Evolutionary conservation across 352 stramenopile genomes (phyloP), one percentile per base, ranked within the genome.

Genomic region (Phytophthora brassicae): DNA sequence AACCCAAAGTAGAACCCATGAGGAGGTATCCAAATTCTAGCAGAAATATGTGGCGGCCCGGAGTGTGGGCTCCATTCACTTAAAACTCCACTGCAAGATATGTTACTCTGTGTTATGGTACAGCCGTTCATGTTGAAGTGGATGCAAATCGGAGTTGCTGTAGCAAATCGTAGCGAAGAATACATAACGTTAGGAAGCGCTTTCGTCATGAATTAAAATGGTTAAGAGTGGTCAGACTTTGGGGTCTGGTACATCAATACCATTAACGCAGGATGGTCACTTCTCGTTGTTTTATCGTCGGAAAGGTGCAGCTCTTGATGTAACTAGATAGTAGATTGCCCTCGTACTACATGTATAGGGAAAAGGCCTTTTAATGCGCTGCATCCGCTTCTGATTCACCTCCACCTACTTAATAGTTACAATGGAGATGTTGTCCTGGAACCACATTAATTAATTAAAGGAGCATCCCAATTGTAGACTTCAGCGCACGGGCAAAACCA

Each of bases 11-110:
- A n/a, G n/a, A n/a, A n/a, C n/a, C n/a, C n/a, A n/a, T n/a, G n/a
- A n/a, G n/a, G n/a, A n/a, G n/a, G n/a, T n/a, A n/a, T n/a, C n/a
- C n/a, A n/a, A 61, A 66, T 70, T n/a, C 19, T 9, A 20, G 17
- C 33, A 11, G 6, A 19, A 26, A 44, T 17, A 11, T 53, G 17
- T 59, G 33, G 24, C 39, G 54, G 47, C 41, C 44, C 6, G 24
- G 7, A 29, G 14, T 13, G 17, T 14, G 14, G 20, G n/a, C 13
- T 46, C 36, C 48, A 47, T 53, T 53, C 26, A 55, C 9, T 20
- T 58, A 24, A 65, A 65, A 49, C 33, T 54, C 52, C 42, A n/a
- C 14, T 7, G 6, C 48, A 50, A 16, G 56, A 63, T 38, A 33
- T 44, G 56, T 35, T 56, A 56, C 54, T 39, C 14, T 1, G 6